These are phyloP conservation scores for Erysimum cheiranthoides DNA, from an alignment of 345 rosid genomes.

Conservation along the genomic window DNA sequence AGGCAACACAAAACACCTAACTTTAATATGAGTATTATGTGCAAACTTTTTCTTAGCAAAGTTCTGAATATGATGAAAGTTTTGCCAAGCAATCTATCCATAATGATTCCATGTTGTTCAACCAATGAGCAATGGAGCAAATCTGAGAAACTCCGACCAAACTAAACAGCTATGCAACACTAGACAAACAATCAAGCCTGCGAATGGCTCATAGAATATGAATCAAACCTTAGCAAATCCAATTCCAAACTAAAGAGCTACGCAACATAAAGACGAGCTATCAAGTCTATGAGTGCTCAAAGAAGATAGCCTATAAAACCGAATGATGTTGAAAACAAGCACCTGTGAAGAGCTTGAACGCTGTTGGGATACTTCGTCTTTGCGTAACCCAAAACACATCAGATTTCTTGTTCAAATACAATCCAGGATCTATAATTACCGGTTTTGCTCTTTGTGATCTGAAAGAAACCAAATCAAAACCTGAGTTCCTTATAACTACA, in stretches of 20 bases:
- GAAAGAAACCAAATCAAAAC: constrained; percentile 29
- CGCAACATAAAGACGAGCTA: neutral
- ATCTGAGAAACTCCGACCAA: neutral
- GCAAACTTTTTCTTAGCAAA: constrained; percentile 1
- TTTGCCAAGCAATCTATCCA: neutral
- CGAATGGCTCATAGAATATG: constrained; percentile 1
- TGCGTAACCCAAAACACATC: constrained; percentile 97
- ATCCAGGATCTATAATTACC: constrained; percentile 90
- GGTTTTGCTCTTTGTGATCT: constrained; percentile 98
- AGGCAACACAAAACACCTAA: neutral
- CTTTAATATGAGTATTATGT: neutral
- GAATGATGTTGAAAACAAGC: neutral
- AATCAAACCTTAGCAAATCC: constrained; percentile 4
- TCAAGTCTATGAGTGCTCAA: neutral
- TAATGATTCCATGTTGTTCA: neutral
- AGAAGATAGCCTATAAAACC: neutral
- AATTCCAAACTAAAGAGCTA: constrained; percentile 5
- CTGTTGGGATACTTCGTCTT: constrained; percentile 95
- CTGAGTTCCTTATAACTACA: neutral
- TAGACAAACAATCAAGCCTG: constrained; percentile 4
- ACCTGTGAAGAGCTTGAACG: constrained; percentile 99
- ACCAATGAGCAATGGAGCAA: neutral
- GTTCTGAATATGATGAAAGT: neutral
- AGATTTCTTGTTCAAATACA: constrained; percentile 87
- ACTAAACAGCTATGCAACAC: constrained; percentile 12